phyloP scores from a whole-genome alignment of 257 asterid species.

The Solanum phureja region DNA sequence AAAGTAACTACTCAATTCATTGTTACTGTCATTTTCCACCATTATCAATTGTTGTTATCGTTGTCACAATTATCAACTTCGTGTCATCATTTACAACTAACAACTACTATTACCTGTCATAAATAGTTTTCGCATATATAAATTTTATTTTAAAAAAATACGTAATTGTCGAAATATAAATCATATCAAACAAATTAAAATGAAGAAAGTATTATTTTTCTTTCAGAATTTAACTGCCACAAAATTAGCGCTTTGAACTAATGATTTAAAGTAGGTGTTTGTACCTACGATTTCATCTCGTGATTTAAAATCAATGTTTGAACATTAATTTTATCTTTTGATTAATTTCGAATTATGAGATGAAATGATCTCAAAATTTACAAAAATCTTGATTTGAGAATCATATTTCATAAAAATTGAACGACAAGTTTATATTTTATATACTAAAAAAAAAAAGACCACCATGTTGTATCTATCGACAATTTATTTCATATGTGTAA shows the following conservation, averaged over 20 bases:
- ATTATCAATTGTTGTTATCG: accelerated
- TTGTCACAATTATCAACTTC: not conserved
- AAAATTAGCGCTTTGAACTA: not conserved
- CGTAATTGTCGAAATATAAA: accelerated
- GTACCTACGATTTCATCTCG: not conserved
- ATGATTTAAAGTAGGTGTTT: not conserved
- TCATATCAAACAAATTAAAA: too few relatives aligned
- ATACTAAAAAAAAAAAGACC: too few relatives aligned
- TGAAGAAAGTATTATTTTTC: too few relatives aligned
- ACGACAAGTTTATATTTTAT: too few relatives aligned
- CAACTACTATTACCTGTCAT: not conserved
- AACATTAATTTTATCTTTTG: too few relatives aligned
- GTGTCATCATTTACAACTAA: not conserved
- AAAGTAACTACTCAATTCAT: accelerated
- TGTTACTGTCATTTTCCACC: not conserved
- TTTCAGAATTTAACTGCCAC: too few relatives aligned
- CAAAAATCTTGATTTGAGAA: too few relatives aligned
- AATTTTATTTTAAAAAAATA: too few relatives aligned
- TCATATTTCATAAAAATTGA: too few relatives aligned
- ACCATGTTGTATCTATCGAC: too few relatives aligned
- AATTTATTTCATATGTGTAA: too few relatives aligned
- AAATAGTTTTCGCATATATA: not conserved
- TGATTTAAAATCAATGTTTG: too few relatives aligned
- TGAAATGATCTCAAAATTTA: not conserved
- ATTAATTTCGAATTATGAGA: not conserved